Evolutionary conservation across 257 asterid genomes (phyloP).

Genomic region (Penstemon barbatus): DNA sequence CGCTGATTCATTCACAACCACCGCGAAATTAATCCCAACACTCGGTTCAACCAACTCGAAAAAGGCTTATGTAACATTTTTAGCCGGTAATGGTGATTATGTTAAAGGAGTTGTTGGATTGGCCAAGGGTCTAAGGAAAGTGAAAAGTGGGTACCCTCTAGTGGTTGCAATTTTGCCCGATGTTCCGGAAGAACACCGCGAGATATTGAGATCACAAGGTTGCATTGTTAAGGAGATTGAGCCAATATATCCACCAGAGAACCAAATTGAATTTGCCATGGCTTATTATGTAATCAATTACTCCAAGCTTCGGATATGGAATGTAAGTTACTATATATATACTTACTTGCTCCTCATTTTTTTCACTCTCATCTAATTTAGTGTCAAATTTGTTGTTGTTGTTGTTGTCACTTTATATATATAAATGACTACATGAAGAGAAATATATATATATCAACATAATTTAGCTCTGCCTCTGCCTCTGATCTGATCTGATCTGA

Average conservation of each 20-base stretch:
- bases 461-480: no score
- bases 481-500: no score
- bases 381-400: no score
- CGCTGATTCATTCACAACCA: constrained; percentile 17
- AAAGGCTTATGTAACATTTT: constrained; percentile 46
- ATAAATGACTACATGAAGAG: no score
- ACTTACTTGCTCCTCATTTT: no score
- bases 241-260: constrained; percentile 51
- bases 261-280: constrained; percentile 55
- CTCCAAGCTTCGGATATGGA: constrained; percentile 64
- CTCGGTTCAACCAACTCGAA: constrained; percentile 11
- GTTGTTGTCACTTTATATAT: no score
- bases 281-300: constrained; percentile 63
- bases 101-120: constrained; percentile 60
- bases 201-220: constrained; percentile 46
- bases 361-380: no score
- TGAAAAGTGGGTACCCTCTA: constrained; percentile 53
- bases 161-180: constrained; percentile 63
- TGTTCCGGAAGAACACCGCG: constrained; percentile 59
- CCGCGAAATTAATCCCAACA: constrained; percentile 31
- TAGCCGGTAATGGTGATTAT: constrained; percentile 60
- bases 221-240: constrained; percentile 56
- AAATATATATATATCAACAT: no score
- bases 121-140: constrained; percentile 64
- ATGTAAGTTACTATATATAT: constrained; percentile 34